A percentile compares a stretch with the other conserved stretches of the same genome.
Evolutionary conservation across 1,139 yeast genomes (phyloP).

Genomic region (Chernovozyma aurita): DNA sequence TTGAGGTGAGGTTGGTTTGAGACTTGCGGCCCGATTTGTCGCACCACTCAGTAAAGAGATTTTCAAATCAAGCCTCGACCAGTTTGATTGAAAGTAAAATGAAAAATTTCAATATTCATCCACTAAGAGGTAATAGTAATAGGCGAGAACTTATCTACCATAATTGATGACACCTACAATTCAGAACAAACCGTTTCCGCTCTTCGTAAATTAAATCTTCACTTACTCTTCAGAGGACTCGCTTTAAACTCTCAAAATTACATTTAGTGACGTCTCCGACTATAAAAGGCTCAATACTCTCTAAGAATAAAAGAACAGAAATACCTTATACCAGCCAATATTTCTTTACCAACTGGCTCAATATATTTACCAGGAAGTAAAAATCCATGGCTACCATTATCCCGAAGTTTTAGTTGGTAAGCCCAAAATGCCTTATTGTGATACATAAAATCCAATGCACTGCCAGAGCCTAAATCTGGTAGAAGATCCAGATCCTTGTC

Average conservation of each 20-base stretch:
- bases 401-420: slow-evolving; percentile 75
- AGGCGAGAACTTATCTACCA: too few species aligned
- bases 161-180: too few species aligned
- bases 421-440: slow-evolving; percentile 82
- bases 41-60: too few species aligned
- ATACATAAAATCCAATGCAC: slow-evolving; percentile 81
- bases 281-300: slow-evolving; percentile 24
- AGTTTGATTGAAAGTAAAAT: not conserved
- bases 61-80: not conserved
- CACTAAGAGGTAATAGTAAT: too few species aligned
- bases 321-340: slow-evolving; percentile 63
- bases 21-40: too few species aligned
- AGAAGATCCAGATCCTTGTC: slow-evolving; percentile 68
- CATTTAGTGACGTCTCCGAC: too few species aligned
- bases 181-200: too few species aligned
- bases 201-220: too few species aligned
- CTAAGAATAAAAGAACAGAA: slow-evolving; percentile 61
- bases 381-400: slow-evolving; percentile 81
- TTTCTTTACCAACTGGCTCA: slow-evolving; percentile 72
- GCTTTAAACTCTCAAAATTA: too few species aligned
- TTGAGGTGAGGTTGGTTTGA: too few species aligned
- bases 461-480: slow-evolving; percentile 77
- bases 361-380: slow-evolving; percentile 69
- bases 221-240: too few species aligned
- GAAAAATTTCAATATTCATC: too few species aligned